These are phyloP conservation scores for Trypanosoma boissoni DNA, from an alignment of 208 protist species.

Conservation along the genomic window DNA sequence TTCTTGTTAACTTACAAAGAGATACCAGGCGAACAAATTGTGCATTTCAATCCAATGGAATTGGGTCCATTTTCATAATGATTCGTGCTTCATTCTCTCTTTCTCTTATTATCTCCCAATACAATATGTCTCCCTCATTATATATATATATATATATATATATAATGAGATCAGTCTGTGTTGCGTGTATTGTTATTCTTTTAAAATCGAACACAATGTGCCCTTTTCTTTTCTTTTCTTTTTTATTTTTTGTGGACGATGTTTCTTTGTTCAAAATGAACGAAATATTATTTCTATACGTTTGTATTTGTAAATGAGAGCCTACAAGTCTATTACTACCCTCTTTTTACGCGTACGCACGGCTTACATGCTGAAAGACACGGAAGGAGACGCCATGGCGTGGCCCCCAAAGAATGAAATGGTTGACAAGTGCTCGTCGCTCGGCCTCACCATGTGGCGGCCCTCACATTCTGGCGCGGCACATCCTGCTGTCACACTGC, in stretches of 20 bases:
- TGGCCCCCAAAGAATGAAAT: conserved; percentile 56
- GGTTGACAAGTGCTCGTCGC: conserved; percentile 64
- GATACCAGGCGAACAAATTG: neutral
- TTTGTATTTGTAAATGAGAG: conserved; percentile 1
- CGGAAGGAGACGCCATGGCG: neutral
- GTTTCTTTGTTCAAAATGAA: neutral
- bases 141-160: too few species aligned
- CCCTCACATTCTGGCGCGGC: conserved; percentile 28
- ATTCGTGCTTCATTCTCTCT: conserved; percentile 9
- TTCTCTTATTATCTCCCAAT: conserved; percentile 5
- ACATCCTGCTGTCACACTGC: conserved; percentile 64
- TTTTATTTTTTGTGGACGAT: neutral
- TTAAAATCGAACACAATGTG: too few species aligned
- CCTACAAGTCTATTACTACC: too few species aligned
- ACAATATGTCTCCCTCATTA: too few species aligned
- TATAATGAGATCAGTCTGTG: too few species aligned
- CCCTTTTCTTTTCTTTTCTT: neutral
- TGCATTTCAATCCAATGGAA: too few species aligned
- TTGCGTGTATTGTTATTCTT: conserved; percentile 9
- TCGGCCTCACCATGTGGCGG: conserved; percentile 74
- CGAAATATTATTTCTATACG: neutral
- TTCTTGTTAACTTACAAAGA: conserved; percentile 5
- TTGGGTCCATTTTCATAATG: too few species aligned
- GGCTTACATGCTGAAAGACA: too few species aligned
- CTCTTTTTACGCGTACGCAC: neutral